phyloP scores from a whole-genome alignment of 805 yeast genomes.

The Metschnikowia kofuensis region DNA sequence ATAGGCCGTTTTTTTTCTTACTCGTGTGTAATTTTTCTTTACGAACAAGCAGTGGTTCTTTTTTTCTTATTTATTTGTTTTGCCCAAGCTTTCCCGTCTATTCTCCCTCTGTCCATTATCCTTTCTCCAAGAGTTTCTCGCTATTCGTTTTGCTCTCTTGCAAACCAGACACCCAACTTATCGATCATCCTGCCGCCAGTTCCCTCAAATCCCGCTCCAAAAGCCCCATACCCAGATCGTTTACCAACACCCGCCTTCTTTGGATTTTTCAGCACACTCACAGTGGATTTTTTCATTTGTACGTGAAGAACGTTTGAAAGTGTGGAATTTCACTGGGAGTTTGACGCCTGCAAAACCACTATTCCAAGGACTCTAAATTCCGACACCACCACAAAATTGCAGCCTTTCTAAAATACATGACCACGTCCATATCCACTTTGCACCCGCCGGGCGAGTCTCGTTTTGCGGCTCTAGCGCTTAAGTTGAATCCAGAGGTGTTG shows the following conservation, averaged over 20 bases:
- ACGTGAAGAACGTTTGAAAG: too few species aligned
- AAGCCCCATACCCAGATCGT: background rate
- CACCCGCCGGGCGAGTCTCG: slow-evolving; percentile 15
- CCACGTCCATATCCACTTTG: slow-evolving; percentile 15
- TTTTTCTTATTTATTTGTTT: background rate
- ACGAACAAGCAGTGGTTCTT: background rate
- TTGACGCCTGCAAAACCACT: background rate
- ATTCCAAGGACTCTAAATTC: background rate
- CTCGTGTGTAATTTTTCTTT: background rate
- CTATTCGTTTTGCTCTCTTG: too few species aligned
- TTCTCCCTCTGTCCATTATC: too few species aligned
- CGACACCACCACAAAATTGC: background rate
- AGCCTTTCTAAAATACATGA: slow-evolving; percentile 2
- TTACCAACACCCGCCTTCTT: background rate
- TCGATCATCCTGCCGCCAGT: background rate
- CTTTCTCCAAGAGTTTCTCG: too few species aligned
- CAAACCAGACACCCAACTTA: too few species aligned
- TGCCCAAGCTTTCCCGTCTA: too few species aligned
- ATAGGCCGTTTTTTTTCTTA: slow-evolving; percentile 1
- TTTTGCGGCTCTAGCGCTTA: slow-evolving; percentile 28
- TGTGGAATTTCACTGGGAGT: too few species aligned
- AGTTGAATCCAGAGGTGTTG: slow-evolving; percentile 27
- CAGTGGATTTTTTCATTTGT: background rate
- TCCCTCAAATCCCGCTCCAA: background rate
- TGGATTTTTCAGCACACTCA: background rate